phyloP scores from a whole-genome alignment of 257 asterid species.

The Solanum chaucha region DNA sequence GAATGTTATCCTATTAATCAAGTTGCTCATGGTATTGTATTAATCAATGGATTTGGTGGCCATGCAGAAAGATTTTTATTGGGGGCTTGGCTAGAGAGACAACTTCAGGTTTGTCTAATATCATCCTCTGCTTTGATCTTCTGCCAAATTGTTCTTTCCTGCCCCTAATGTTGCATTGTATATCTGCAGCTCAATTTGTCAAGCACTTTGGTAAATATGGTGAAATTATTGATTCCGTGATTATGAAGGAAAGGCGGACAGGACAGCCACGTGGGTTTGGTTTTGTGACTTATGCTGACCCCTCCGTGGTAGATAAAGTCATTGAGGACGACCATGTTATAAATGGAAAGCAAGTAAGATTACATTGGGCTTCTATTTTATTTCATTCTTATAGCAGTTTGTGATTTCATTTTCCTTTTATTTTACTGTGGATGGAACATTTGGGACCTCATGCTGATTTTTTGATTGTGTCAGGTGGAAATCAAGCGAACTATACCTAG shows the following conservation, averaged over 20 bases:
- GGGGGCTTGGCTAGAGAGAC: conserved; percentile 62
- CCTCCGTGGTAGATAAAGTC: conserved; percentile 43
- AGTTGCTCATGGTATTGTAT: not conserved
- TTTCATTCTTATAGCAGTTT: not conserved
- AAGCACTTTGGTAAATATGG: conserved; percentile 54
- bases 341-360: conserved; percentile 50
- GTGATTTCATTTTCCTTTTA: not conserved
- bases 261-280: conserved; percentile 62
- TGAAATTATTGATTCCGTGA: conserved; percentile 52
- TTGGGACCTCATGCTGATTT: not conserved
- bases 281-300: conserved; percentile 46
- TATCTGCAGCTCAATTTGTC: conserved; percentile 22
- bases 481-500: conserved; percentile 61
- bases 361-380: not conserved
- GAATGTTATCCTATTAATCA: not conserved
- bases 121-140: not conserved
- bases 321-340: conserved; percentile 43
- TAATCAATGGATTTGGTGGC: not conserved
- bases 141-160: not conserved
- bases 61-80: conserved; percentile 43
- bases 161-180: not conserved
- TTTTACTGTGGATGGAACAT: not conserved
- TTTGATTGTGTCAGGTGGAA: conserved; percentile 33
- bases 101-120: conserved; percentile 28
- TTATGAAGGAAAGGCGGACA: conserved; percentile 47